Base-by-base conservation (phyloP, 306 rosid species). In the Cotoneaster glaucophyllus region DNA sequence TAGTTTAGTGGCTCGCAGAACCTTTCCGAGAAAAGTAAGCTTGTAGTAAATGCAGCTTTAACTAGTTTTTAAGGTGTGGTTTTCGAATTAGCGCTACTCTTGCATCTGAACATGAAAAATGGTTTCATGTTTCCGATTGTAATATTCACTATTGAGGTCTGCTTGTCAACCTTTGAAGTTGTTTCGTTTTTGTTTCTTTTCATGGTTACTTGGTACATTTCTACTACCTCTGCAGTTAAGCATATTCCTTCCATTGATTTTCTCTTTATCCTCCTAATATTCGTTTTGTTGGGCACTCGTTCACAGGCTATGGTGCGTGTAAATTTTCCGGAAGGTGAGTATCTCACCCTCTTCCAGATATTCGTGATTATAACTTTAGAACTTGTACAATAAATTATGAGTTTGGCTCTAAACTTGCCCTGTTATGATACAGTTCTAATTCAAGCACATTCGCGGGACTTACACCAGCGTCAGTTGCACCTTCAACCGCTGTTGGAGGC, bases 301-400 rank as follows among this genome's bases (percentile, higher is more conserved):
- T 84, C 85, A 82, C 92, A 94, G 98, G 98, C 88, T 25, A 85
- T 86, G 96, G 97, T 28, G 81, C 93, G 77, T 94, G 98, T 78
- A 75, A 56, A 82, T 92, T 75, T 82, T 25, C 93, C 0, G 96
- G 98, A 88, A 90, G 97, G 98, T 94, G 75, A 87, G 92, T 75
- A 74, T 74, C 26, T 56, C 66, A 53, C 61, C 41, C 77, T 62
- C 77, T 41, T 76, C 28, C 24, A 54, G 34, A 66, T 77, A 24
- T 79, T 75, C 43, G 2, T 43, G 22, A 7, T 7, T 52, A 24
- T 29, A 25, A 22, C 26, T 63, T 45, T 56, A 26, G 10, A 58
- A 37, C n/a, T 56, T 80, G 64, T 18, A 58, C 48, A 8, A 24
- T 26, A 26, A 21, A 44, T 50, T 25, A 29, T 70, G 28, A 34